Conservation (phyloP, 768 basidiomycete species). For the Pisolithus marmoratus region DNA sequence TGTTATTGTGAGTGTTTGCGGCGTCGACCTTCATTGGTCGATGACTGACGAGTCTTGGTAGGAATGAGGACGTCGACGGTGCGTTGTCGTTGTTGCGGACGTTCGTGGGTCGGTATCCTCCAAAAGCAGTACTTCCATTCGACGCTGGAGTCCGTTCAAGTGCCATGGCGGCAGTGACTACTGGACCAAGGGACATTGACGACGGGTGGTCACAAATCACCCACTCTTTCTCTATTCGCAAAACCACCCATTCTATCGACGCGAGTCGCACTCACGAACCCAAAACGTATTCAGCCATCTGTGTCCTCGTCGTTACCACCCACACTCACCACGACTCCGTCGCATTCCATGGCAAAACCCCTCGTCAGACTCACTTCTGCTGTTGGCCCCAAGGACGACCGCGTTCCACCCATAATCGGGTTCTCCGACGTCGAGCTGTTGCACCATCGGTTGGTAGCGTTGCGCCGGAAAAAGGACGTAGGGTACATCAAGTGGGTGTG, state of each 20-base stretch:
- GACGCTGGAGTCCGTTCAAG: conserved; percentile 4
- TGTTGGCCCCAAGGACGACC: conserved; percentile 62
- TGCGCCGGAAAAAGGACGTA: conserved; percentile 40
- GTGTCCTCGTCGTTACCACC: conserved; percentile 15
- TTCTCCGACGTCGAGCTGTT: conserved; percentile 76
- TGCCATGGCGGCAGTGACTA: not conserved
- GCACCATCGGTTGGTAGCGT: conserved; percentile 64
- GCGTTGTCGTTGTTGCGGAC: conserved; percentile 52
- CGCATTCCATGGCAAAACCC: conserved; percentile 38
- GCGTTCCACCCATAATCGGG: conserved; percentile 72
- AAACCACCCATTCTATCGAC: conserved; percentile 53
- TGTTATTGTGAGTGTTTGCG: conserved; percentile 48
- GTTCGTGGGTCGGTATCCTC: conserved; percentile 65
- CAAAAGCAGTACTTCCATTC: conserved; percentile 40
- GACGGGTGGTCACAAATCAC: conserved; percentile 1
- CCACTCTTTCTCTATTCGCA: conserved; percentile 16
- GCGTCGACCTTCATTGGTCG: not conserved
- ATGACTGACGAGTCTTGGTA: conserved; percentile 13
- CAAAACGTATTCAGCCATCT: conserved; percentile 2
- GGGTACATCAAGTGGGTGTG: conserved; percentile 68
- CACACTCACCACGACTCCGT: no score
- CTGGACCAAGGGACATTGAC: not conserved
- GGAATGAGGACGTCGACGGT: conserved; percentile 43
- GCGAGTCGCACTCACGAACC: conserved; percentile 43
- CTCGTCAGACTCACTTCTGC: conserved; percentile 64